Percentiles rank a stretch among this genome's conserved stretches.
These are phyloP conservation scores for Microthlaspi erraticum DNA, from an alignment of 345 rosid genomes.

Conservation along the genomic window DNA sequence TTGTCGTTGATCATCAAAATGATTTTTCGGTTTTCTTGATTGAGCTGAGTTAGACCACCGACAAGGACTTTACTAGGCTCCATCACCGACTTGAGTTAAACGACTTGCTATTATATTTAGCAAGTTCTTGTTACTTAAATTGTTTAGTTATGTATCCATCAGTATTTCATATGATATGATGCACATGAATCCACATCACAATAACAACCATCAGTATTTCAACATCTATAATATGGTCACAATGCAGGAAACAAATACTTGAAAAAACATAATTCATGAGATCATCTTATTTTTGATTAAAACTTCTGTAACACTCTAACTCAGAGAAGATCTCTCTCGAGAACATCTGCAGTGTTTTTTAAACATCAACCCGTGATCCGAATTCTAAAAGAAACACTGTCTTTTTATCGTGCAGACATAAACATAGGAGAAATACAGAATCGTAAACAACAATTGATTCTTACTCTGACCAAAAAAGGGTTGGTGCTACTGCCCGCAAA, in stretches of 20 bases:
- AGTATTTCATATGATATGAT: no score
- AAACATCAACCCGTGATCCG: conserved; percentile 26
- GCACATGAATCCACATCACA: no score
- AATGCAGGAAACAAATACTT: background rate
- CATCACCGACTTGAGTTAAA: no score
- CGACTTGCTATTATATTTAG: no score
- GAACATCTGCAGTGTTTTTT: conserved; percentile 16
- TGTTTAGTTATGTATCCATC: no score
- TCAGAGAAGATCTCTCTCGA: conserved; percentile 17
- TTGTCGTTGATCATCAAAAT: no score
- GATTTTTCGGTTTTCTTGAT: no score
- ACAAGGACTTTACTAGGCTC: no score
- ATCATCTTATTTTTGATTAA: conserved; percentile 32
- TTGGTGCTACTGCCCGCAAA: conserved; percentile 25
- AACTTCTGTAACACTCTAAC: conserved; percentile 23
- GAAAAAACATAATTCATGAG: background rate
- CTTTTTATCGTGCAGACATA: conserved; percentile 24
- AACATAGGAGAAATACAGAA: conserved; percentile 22
- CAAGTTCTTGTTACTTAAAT: no score
- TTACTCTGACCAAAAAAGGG: conserved; percentile 23
- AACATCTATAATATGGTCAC: no score
- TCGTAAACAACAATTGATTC: conserved; percentile 20
- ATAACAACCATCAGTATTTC: no score
- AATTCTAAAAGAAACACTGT: conserved; percentile 24
- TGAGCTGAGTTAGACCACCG: no score